Percentiles rank a stretch among this genome's conserved stretches.
phyloP scores from a whole-genome alignment of 2,329 filamentous ascomycete genomes.

The Calonectria pseudoreteaudii region DNA sequence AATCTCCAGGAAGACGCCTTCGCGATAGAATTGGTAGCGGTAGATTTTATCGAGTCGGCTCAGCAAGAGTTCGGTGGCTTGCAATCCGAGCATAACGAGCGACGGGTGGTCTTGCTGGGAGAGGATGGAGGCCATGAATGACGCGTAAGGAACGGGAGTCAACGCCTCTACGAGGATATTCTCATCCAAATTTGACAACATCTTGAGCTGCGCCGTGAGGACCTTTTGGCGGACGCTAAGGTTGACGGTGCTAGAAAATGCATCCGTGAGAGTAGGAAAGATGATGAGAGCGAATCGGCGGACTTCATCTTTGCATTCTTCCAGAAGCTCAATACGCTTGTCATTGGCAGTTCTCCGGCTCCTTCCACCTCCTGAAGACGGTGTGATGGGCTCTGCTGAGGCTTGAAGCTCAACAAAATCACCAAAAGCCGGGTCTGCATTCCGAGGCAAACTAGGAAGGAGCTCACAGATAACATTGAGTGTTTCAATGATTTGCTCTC shows the following conservation, averaged over 20 bases:
- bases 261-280: constrained; percentile 94
- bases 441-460: constrained; percentile 78
- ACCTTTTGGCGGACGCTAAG: constrained; percentile 95
- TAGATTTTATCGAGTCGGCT: constrained; percentile 89
- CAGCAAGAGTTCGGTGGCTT: constrained; percentile 89
- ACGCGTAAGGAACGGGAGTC: constrained; percentile 91
- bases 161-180: constrained; percentile 87
- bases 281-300: constrained; percentile 93
- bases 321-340: constrained; percentile 83
- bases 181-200: constrained; percentile 94
- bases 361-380: constrained; percentile 48
- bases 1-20: constrained; percentile 95
- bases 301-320: constrained; percentile 86
- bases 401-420: constrained; percentile 59
- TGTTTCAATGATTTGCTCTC: constrained; percentile 97
- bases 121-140: constrained; percentile 92
- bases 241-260: constrained; percentile 98
- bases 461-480: constrained; percentile 98
- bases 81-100: constrained; percentile 86
- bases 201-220: constrained; percentile 94
- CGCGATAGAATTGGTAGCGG: constrained; percentile 95
- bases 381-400: constrained; percentile 54
- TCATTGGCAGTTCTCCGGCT: constrained; percentile 71
- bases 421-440: constrained; percentile 56
- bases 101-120: constrained; percentile 94